phyloP scores from a whole-genome alignment of 257 asterid genomes.

The Scutellaria minor region DNA sequence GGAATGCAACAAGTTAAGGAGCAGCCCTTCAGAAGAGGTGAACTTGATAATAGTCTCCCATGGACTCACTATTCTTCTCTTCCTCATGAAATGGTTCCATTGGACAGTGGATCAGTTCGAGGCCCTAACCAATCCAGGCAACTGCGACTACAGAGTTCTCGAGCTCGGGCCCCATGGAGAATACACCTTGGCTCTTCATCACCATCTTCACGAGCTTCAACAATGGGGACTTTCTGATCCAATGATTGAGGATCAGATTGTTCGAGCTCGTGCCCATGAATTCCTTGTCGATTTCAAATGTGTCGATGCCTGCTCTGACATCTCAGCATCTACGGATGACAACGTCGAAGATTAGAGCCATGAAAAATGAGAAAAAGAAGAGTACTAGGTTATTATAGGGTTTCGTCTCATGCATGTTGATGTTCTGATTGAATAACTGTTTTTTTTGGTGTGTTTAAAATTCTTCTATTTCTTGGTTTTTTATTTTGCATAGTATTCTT shows the following conservation, averaged over 20 bases:
- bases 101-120: constrained; percentile 75
- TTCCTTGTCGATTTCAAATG: background rate
- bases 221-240: constrained; percentile 61
- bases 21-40: constrained; percentile 31
- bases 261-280: constrained; percentile 39
- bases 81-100: constrained; percentile 76
- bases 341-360: background rate
- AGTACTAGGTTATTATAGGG: background rate
- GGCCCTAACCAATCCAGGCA: constrained; percentile 48
- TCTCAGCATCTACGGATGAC: background rate
- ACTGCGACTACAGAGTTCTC: constrained; percentile 53
- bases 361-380: background rate
- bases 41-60: constrained; percentile 63
- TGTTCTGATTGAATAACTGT: background rate
- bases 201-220: constrained; percentile 41
- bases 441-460: background rate
- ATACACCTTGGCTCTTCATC: constrained; percentile 66
- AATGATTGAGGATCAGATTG: constrained; percentile 61
- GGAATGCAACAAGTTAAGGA: constrained; percentile 43
- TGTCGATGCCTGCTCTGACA: background rate
- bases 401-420: background rate
- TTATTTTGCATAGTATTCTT: background rate
- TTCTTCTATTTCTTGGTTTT: background rate
- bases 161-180: constrained; percentile 58
- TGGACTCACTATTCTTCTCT: constrained; percentile 60